Evolutionary conservation across 345 rosid genomes (phyloP).

Genomic region (Corchorus capsularis): DNA sequence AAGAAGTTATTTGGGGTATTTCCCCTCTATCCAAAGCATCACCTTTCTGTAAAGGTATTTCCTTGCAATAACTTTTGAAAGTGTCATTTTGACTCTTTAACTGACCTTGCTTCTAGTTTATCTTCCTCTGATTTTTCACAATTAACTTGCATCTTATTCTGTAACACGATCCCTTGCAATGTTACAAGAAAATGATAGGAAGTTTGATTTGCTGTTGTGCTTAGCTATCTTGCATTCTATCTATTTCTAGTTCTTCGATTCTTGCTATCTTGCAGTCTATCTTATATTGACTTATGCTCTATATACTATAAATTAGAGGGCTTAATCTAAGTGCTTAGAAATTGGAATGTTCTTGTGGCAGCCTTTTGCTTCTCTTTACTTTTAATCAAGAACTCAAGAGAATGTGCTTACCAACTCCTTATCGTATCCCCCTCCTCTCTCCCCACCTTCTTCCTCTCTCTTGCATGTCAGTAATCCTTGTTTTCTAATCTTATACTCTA

Average conservation of each 20-base stretch:
- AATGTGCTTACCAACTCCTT: no score
- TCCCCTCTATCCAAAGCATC: conserved; percentile 54
- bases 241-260: background rate
- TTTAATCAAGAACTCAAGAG: background rate
- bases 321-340: conserved; percentile 1
- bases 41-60: conserved; percentile 55
- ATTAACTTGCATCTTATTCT: background rate
- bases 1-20: conserved; percentile 63
- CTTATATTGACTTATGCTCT: background rate
- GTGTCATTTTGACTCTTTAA: background rate
- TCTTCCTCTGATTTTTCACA: background rate
- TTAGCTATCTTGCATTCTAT: background rate
- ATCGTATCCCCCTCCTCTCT: background rate
- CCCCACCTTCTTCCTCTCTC: background rate
- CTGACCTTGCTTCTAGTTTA: background rate
- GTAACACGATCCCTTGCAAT: background rate
- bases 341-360: background rate
- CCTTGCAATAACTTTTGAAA: conserved; percentile 14
- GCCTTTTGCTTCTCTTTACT: background rate
- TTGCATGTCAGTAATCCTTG: background rate
- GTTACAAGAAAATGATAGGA: background rate
- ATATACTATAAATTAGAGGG: background rate
- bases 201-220: background rate
- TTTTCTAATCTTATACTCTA: background rate
- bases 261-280: background rate